Conservation (phyloP, 2,329 filamentous ascomycete genomes). For the Lanzia echinophila region DNA sequence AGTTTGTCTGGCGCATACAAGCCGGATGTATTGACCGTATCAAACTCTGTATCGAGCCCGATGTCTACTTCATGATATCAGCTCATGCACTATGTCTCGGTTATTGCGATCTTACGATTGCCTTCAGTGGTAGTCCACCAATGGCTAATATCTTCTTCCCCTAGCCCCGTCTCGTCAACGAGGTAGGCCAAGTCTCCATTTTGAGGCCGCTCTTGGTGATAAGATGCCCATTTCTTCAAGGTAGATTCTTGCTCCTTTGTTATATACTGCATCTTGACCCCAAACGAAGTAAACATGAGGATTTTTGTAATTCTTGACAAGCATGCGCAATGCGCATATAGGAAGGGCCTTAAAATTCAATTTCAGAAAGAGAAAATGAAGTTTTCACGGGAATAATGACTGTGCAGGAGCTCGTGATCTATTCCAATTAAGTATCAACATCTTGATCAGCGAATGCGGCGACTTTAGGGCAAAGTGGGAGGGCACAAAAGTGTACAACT, state of each 20-base stretch:
- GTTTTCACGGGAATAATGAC: neutral
- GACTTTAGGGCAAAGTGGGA: constrained; percentile 9
- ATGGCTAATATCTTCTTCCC: constrained; percentile 14
- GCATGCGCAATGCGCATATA: neutral
- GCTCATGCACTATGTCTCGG: neutral
- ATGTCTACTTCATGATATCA: neutral
- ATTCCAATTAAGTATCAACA: neutral
- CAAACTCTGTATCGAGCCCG: neutral
- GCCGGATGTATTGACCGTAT: neutral
- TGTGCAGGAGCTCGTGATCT: neutral
- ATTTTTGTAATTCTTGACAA: neutral
- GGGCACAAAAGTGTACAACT: constrained; percentile 8
- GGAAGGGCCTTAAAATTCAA: neutral
- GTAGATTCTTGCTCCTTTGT: constrained; percentile 15
- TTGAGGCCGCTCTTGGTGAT: constrained; percentile 10
- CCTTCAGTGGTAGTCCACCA: constrained; percentile 14
- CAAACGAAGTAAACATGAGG: neutral
- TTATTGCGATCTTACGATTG: neutral
- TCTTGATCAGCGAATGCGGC: neutral
- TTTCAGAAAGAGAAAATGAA: neutral
- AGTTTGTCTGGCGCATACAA: neutral
- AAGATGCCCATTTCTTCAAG: constrained; percentile 13
- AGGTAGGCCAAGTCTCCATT: constrained; percentile 12
- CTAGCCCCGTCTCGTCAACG: constrained; percentile 12
- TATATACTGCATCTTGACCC: constrained; percentile 11